phyloP scores from a whole-genome alignment of 805 yeast genomes.

The Clavispora carvajalis region DNA sequence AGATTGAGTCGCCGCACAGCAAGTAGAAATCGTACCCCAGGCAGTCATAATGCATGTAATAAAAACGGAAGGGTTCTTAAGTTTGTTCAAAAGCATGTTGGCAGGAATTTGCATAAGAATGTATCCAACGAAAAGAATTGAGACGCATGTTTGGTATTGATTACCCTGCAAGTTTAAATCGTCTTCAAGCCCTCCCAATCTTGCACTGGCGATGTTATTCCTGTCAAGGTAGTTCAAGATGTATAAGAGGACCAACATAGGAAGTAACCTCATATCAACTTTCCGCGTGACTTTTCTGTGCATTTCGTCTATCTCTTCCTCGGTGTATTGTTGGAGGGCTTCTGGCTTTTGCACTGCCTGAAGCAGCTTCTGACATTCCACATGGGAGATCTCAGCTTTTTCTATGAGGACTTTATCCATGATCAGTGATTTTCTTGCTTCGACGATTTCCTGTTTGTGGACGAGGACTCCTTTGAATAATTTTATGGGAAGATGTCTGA shows the following conservation, averaged over 20 bases:
- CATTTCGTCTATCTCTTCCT: slow-evolving; percentile 40
- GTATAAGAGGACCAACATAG: slow-evolving; percentile 46
- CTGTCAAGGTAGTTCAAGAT: slow-evolving; percentile 50
- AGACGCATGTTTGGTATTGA: slow-evolving; percentile 46
- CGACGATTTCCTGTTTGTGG: too few species aligned
- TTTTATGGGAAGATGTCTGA: neutral
- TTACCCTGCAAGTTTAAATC: slow-evolving; percentile 39
- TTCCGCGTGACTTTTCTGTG: slow-evolving; percentile 42
- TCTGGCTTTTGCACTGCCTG: slow-evolving; percentile 21
- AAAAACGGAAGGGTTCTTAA: slow-evolving; percentile 48
- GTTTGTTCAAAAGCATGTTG: slow-evolving; percentile 40
- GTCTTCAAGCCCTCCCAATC: slow-evolving; percentile 44
- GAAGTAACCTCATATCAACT: slow-evolving; percentile 45
- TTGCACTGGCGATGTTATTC: slow-evolving; percentile 50
- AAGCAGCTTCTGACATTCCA: slow-evolving; percentile 5
- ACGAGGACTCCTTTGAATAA: too few species aligned
- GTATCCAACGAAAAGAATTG: slow-evolving; percentile 48
- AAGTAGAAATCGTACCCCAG: slow-evolving; percentile 47
- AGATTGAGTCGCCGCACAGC: slow-evolving; percentile 42
- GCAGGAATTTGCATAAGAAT: slow-evolving; percentile 46
- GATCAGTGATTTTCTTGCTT: too few species aligned
- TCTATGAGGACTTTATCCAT: slow-evolving; percentile 1
- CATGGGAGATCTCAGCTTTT: slow-evolving; percentile 7
- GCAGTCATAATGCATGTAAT: slow-evolving; percentile 44
- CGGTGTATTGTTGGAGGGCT: slow-evolving; percentile 23